phyloP scores from a whole-genome alignment of 2,329 filamentous ascomycete genomes.

The Alternaria dauci region DNA sequence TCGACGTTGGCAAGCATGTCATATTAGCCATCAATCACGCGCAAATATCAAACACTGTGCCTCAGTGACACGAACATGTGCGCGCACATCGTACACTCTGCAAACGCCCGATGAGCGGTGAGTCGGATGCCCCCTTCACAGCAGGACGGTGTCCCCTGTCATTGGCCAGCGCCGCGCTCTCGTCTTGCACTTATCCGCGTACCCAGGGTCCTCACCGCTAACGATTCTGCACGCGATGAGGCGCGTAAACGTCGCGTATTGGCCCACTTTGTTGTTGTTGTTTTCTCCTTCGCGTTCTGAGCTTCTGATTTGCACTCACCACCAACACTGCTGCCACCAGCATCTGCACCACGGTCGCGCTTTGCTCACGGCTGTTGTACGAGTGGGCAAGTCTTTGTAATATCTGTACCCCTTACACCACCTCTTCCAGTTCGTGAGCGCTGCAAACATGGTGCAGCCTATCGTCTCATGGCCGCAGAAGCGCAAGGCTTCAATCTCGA shows the following conservation, averaged over 20 bases:
- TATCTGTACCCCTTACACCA: neutral
- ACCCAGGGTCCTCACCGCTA: neutral
- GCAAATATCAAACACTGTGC: too few relatives aligned
- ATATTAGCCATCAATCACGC: neutral
- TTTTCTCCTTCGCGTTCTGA: neutral
- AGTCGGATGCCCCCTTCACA: neutral
- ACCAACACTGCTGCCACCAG: neutral
- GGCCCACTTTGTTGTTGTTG: neutral
- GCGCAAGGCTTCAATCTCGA: conserved; percentile 11
- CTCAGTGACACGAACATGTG: neutral
- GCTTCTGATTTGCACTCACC: neutral
- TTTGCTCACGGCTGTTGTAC: neutral
- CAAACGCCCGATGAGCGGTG: conserved; percentile 10
- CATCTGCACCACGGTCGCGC: neutral
- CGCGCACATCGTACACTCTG: neutral
- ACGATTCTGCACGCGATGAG: neutral
- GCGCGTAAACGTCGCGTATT: neutral
- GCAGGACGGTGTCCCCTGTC: neutral
- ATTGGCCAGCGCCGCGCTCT: neutral
- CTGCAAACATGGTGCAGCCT: neutral
- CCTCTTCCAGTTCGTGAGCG: neutral
- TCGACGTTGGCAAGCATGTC: neutral
- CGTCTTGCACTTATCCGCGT: neutral
- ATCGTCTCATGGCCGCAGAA: neutral
- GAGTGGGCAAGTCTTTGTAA: neutral